Percentiles rank a stretch among this genome's conserved stretches.
Evolutionary conservation across 164 flowering plant genomes (phyloP).

Genomic region (Aristolochia californica): DNA sequence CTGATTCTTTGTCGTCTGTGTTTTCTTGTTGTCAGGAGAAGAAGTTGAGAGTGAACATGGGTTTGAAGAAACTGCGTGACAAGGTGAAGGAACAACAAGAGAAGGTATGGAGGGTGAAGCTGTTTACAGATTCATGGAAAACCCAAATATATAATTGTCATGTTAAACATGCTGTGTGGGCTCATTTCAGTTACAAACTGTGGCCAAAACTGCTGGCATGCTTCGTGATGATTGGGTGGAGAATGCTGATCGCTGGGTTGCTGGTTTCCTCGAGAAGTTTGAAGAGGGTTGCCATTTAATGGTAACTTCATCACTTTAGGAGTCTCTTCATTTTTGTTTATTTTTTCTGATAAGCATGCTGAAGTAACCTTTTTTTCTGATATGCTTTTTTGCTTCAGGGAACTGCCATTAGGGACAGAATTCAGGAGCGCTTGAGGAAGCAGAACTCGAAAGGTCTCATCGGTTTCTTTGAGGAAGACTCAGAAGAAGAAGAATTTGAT

Average conservation of each 20-base stretch:
- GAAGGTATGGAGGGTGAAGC: slow-evolving; percentile 33
- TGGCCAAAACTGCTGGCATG: slow-evolving; percentile 57
- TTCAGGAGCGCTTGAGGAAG: slow-evolving; percentile 23
- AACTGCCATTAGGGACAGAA: slow-evolving; percentile 19
- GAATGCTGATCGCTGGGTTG: slow-evolving; percentile 80
- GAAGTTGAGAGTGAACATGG: slow-evolving; percentile 84
- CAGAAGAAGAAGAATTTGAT: slow-evolving; percentile 3
- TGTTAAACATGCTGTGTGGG: not conserved
- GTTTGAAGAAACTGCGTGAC: slow-evolving; percentile 68
- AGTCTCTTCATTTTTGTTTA: not conserved
- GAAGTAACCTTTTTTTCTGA: not conserved
- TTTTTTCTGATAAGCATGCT: not conserved
- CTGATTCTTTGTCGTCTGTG: no score
- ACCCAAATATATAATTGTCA: not conserved
- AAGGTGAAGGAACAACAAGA: slow-evolving; percentile 96
- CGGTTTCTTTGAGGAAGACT: not conserved
- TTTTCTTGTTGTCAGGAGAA: slow-evolving; percentile 52
- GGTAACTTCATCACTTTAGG: slow-evolving; percentile 18
- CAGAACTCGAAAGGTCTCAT: slow-evolving; percentile 11
- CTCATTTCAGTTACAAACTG: slow-evolving; percentile 44
- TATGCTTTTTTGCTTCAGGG: slow-evolving; percentile 3
- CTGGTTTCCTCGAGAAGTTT: slow-evolving; percentile 76
- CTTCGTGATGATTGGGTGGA: slow-evolving; percentile 70
- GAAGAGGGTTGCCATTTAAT: slow-evolving; percentile 82
- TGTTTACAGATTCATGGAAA: not conserved